These are phyloP conservation scores for Esteya vermicola DNA, from an alignment of 2,329 filamentous ascomycete genomes.

Conservation along the genomic window DNA sequence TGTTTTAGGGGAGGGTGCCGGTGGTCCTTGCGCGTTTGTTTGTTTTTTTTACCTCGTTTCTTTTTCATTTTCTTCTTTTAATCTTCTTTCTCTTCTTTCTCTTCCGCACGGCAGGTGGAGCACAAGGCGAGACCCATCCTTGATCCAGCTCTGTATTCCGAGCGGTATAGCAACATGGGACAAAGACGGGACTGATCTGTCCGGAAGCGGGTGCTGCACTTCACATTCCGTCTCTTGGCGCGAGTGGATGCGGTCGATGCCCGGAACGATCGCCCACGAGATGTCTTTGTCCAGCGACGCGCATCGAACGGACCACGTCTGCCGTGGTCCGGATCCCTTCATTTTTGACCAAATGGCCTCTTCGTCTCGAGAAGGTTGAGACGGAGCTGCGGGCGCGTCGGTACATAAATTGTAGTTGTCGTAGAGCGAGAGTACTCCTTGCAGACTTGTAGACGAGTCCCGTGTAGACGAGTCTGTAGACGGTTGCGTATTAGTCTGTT, in stretches of 20 bases:
- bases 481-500: no score
- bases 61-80: constrained; percentile 5
- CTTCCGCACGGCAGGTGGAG: constrained; percentile 58
- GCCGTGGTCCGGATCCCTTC: background rate
- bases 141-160: constrained; percentile 61
- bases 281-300: background rate
- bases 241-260: no score
- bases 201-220: no score
- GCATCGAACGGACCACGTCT: background rate
- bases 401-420: constrained; percentile 14
- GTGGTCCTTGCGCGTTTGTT: background rate
- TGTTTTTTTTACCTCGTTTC: constrained; percentile 5
- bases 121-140: constrained; percentile 63
- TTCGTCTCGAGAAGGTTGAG: constrained; percentile 4
- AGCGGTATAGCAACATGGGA: constrained; percentile 42
- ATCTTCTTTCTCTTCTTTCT: constrained; percentile 1
- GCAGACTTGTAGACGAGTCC: no score
- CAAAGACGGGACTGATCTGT: no score
- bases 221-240: no score
- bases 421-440: no score
- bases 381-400: constrained; percentile 12
- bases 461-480: no score
- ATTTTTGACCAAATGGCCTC: constrained; percentile 2
- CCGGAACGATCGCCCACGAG: background rate
- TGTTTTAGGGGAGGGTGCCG: background rate